phyloP scores from a whole-genome alignment of 1,139 yeast genomes.

The Nakaseomyces nivariensis region DNA sequence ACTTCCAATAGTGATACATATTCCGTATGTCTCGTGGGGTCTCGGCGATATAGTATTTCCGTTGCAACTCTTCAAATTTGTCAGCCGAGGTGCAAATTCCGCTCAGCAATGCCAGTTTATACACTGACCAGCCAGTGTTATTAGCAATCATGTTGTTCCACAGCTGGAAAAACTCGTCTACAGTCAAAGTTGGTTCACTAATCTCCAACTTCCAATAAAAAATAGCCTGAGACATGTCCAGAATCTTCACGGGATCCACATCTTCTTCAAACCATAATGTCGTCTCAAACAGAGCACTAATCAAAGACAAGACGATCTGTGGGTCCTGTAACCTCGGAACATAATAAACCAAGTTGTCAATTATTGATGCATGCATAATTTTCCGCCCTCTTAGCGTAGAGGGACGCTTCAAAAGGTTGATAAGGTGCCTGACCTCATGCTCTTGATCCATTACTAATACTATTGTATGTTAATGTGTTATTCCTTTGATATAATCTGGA shows the following conservation, averaged over 20 bases:
- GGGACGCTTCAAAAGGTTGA: conserved; percentile 3
- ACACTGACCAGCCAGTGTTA: conserved; percentile 17
- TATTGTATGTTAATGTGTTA: no score
- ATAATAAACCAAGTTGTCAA: conserved; percentile 20
- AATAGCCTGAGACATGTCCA: conserved; percentile 17
- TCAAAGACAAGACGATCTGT: conserved; percentile 9
- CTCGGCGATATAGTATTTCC: conserved; percentile 17
- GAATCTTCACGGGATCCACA: conserved; percentile 11
- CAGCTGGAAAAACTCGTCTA: conserved; percentile 15
- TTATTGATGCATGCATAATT: conserved; percentile 3
- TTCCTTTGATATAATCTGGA: no score
- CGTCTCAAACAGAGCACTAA: conserved; percentile 13
- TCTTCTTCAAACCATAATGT: conserved; percentile 6
- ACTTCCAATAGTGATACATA: conserved; percentile 17
- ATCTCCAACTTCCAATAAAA: conserved; percentile 25
- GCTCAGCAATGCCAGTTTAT: conserved; percentile 18
- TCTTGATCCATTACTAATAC: background rate
- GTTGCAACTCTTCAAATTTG: conserved; percentile 14
- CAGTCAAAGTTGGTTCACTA: conserved; percentile 22
- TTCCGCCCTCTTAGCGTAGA: background rate
- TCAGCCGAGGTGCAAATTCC: conserved; percentile 19
- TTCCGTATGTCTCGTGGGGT: conserved; percentile 9
- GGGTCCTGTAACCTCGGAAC: conserved; percentile 16
- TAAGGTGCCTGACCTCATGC: conserved; percentile 3
- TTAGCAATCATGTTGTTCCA: conserved; percentile 16